phyloP scores from a whole-genome alignment of 176 grass and related monocot species.

The Cenchrus purpureus region DNA sequence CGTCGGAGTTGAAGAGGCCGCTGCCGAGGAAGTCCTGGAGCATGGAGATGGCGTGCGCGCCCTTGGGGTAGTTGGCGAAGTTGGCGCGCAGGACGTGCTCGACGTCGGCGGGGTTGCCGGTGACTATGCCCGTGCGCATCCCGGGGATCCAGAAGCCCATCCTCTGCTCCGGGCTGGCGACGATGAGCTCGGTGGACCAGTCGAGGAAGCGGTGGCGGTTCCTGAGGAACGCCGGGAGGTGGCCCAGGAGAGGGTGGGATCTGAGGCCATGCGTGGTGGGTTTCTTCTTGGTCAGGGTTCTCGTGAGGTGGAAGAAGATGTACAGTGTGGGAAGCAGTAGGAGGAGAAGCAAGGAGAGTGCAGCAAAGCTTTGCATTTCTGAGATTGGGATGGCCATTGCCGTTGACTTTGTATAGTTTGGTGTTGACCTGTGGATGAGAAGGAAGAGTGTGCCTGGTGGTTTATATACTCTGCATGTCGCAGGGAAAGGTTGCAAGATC shows the following conservation, averaged over 20 bases:
- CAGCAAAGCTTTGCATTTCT: background rate
- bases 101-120: slow-evolving; percentile 50
- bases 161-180: slow-evolving; percentile 34
- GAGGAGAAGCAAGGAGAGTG: slow-evolving; percentile 5
- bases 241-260: slow-evolving; percentile 48
- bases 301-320: background rate
- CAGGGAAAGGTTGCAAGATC: background rate
- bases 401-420: background rate
- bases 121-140: slow-evolving; percentile 23
- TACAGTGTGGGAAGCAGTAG: background rate
- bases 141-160: slow-evolving; percentile 41
- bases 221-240: slow-evolving; percentile 47
- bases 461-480: background rate
- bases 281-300: slow-evolving; percentile 8
- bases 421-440: background rate
- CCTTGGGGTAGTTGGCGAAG: slow-evolving; percentile 51
- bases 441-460: background rate
- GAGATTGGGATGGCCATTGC: background rate
- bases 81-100: slow-evolving; percentile 53
- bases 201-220: slow-evolving; percentile 54
- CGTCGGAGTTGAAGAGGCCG: slow-evolving; percentile 63
- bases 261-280: slow-evolving; percentile 24
- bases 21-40: slow-evolving; percentile 49
- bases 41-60: slow-evolving; percentile 12
- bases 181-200: slow-evolving; percentile 39